phyloP scores from a whole-genome alignment of 306 rosid genomes.

The Neltuma alba region DNA sequence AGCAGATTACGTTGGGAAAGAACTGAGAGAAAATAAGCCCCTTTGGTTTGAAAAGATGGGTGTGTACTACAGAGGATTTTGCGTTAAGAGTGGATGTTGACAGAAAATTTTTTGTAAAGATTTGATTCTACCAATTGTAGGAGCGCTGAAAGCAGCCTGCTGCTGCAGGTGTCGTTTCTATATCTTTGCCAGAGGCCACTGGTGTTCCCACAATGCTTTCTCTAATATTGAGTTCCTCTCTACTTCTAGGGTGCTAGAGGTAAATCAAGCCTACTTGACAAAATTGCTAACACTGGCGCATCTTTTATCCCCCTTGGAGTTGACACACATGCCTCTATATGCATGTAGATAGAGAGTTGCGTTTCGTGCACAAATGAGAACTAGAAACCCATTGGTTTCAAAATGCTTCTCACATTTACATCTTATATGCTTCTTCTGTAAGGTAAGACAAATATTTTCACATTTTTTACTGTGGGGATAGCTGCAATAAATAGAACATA shows the following conservation, averaged over 20 bases:
- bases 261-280: not conserved
- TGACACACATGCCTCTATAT: not conserved
- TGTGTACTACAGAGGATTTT: not conserved
- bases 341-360: not conserved
- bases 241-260: no score
- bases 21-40: not conserved
- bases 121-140: not conserved
- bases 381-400: not conserved
- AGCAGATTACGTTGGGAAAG: not conserved
- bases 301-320: not conserved
- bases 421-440: constrained; percentile 4
- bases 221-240: not conserved
- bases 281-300: not conserved
- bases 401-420: not conserved
- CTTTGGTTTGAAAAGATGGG: not conserved
- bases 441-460: not conserved
- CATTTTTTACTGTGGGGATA: constrained; percentile 1
- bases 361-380: not conserved
- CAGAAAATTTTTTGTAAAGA: not conserved
- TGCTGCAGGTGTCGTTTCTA: not conserved
- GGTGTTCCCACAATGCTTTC: not conserved
- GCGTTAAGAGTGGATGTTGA: not conserved
- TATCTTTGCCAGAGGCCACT: not conserved
- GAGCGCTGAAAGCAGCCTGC: constrained; percentile 1
- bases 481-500: constrained; percentile 10